Percentiles rank a stretch among this genome's conserved stretches.
Evolutionary conservation across 2,329 filamentous ascomycete genomes (phyloP).

Genomic region (Neoarthrinium moseri): DNA sequence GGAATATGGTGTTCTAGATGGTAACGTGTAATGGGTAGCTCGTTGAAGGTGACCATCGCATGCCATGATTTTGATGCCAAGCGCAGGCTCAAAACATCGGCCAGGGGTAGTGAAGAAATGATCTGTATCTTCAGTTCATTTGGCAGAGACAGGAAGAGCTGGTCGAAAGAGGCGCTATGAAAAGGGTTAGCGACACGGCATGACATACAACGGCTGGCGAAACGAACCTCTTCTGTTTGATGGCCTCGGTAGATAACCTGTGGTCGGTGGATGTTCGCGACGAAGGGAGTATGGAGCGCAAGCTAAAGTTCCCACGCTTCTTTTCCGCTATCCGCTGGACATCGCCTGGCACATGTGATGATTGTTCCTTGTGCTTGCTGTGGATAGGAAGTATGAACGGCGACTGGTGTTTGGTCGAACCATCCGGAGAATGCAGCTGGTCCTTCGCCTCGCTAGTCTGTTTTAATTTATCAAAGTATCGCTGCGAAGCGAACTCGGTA

Average conservation of each 20-base stretch:
- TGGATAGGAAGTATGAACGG: slow-evolving; percentile 50
- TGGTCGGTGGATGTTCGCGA: slow-evolving; percentile 29
- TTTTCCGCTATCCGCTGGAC: slow-evolving; percentile 23
- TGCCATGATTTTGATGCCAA: slow-evolving; percentile 60
- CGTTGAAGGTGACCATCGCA: slow-evolving; percentile 57
- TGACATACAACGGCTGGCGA: neutral
- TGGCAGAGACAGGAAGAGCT: slow-evolving; percentile 57
- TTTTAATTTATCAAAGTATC: slow-evolving; percentile 61
- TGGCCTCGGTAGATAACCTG: slow-evolving; percentile 21
- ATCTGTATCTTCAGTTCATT: slow-evolving; percentile 64
- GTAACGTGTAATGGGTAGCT: slow-evolving; percentile 59
- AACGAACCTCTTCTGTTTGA: slow-evolving; percentile 24
- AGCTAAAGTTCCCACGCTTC: slow-evolving; percentile 28
- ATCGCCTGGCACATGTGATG: slow-evolving; percentile 24
- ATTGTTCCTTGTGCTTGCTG: slow-evolving; percentile 28
- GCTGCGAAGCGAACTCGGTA: slow-evolving; percentile 65
- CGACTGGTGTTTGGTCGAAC: slow-evolving; percentile 28
- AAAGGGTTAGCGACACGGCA: neutral
- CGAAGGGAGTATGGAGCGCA: slow-evolving; percentile 28
- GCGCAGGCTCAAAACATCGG: slow-evolving; percentile 59
- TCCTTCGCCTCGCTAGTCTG: slow-evolving; percentile 50
- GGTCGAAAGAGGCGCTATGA: slow-evolving; percentile 46
- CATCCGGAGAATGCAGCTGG: slow-evolving; percentile 32
- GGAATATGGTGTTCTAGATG: slow-evolving; percentile 61
- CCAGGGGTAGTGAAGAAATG: slow-evolving; percentile 57